Evolutionary conservation across 345 rosid species (phyloP).

Genomic region (Angophora floribunda): DNA sequence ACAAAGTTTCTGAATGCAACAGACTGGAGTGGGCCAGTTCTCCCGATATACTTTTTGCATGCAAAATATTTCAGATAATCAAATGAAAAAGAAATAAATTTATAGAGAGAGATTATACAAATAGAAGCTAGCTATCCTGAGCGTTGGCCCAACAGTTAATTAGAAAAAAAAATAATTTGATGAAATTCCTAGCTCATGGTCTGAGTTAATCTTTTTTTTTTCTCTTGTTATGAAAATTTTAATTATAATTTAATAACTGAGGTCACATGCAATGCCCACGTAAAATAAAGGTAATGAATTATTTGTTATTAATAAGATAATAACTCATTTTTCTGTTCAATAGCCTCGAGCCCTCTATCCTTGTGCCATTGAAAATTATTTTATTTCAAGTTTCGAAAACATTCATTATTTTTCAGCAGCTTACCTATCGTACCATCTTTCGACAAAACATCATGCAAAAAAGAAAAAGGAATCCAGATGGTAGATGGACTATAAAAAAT

Average conservation of each 20-base stretch:
- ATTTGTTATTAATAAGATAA: too few species aligned
- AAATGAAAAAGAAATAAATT: not conserved
- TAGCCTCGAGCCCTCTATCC: too few species aligned
- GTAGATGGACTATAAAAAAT: not conserved
- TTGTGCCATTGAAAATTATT: too few species aligned
- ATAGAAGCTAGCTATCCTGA: not conserved
- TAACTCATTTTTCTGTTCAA: too few species aligned
- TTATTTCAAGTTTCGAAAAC: too few species aligned
- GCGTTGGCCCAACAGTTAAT: not conserved
- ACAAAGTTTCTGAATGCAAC: not conserved
- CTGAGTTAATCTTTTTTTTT: not conserved
- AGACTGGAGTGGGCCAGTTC: not conserved
- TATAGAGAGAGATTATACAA: not conserved
- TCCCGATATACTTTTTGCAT: not conserved
- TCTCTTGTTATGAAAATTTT: not conserved
- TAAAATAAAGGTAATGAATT: too few species aligned
- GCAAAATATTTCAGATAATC: not conserved
- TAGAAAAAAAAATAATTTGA: not conserved
- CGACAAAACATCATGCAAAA: too few species aligned
- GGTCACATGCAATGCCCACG: not conserved
- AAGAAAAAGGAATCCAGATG: not conserved
- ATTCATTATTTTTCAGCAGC: too few species aligned
- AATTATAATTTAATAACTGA: not conserved
- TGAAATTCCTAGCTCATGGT: not conserved
- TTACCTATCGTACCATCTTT: too few species aligned